Percentiles rank a stretch among this genome's conserved stretches.
These are phyloP conservation scores for Plenodomus tracheiphilus DNA, from an alignment of 2,329 filamentous ascomycete species.

Conservation along the genomic window DNA sequence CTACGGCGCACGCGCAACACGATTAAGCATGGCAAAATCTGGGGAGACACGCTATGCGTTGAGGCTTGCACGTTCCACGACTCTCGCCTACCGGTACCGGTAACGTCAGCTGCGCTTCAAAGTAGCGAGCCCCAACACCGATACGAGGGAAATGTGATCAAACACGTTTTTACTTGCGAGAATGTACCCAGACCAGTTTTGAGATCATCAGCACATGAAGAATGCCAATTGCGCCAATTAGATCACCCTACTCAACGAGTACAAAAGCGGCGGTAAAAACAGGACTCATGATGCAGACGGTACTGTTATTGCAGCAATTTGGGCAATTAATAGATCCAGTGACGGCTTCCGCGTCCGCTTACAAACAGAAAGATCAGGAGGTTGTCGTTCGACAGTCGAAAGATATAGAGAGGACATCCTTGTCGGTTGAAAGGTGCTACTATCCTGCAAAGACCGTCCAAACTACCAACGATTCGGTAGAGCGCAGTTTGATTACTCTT, in stretches of 20 bases:
- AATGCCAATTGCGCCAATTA: neutral
- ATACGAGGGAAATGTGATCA: neutral
- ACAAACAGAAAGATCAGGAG: no score
- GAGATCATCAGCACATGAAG: neutral
- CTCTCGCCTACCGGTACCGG: neutral
- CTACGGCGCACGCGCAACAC: neutral
- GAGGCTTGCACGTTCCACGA: neutral
- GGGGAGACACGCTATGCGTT: neutral
- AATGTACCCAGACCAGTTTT: neutral
- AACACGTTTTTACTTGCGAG: neutral
- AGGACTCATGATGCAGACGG: neutral
- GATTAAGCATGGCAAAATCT: neutral
- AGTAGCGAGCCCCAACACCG: neutral
- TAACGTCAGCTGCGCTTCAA: neutral
- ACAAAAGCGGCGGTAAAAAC: neutral
- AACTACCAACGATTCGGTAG: no score
- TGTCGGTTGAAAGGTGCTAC: no score
- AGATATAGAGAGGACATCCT: no score
- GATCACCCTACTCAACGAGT: neutral
- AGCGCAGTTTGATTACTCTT: no score
- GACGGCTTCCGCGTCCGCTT: no score
- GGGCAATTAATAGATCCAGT: no score
- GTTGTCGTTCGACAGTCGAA: no score
- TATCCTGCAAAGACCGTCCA: no score
- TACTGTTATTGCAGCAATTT: neutral